These are phyloP conservation scores for Simmondsia chinensis DNA, from an alignment of 148 eudicot genomes.

Conservation along the genomic window DNA sequence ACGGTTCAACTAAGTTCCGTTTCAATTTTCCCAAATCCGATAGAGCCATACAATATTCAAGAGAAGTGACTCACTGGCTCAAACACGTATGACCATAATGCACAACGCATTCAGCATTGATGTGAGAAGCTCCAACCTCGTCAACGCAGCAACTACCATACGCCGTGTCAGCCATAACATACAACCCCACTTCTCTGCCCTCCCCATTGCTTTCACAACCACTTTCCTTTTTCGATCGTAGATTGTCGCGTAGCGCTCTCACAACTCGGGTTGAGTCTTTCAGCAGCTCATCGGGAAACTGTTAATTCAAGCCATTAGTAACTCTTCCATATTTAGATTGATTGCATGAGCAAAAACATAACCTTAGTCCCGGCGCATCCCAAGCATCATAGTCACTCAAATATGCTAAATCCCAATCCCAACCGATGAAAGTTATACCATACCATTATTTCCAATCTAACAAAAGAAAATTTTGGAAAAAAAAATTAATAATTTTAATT, in stretches of 20 bases:
- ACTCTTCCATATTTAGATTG: no score
- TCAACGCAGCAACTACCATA: conserved; percentile 96
- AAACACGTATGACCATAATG: conserved; percentile 94
- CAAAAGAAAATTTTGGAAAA: no score
- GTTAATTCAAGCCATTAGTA: conserved; percentile 17
- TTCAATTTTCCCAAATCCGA: no score
- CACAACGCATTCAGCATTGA: conserved; percentile 74
- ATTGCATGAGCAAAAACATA: no score
- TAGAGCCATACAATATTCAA: background rate
- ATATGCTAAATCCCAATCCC: no score
- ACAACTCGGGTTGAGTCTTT: conserved; percentile 66
- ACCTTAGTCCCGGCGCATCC: no score
- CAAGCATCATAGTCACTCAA: background rate
- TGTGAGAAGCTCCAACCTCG: conserved; percentile 93
- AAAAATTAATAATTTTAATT: no score
- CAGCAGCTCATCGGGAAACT: conserved; percentile 93
- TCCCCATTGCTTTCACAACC: conserved; percentile 13
- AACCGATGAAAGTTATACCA: no score
- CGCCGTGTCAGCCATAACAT: conserved; percentile 92
- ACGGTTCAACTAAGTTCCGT: no score
- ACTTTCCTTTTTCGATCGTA: conserved; percentile 10
- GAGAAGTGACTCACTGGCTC: conserved; percentile 64
- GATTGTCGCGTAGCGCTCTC: conserved; percentile 45
- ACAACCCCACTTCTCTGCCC: conserved; percentile 48
- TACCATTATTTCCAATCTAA: no score